phyloP scores from a whole-genome alignment of 73 alveolate genomes.

The Tetrahymena borealis region DNA sequence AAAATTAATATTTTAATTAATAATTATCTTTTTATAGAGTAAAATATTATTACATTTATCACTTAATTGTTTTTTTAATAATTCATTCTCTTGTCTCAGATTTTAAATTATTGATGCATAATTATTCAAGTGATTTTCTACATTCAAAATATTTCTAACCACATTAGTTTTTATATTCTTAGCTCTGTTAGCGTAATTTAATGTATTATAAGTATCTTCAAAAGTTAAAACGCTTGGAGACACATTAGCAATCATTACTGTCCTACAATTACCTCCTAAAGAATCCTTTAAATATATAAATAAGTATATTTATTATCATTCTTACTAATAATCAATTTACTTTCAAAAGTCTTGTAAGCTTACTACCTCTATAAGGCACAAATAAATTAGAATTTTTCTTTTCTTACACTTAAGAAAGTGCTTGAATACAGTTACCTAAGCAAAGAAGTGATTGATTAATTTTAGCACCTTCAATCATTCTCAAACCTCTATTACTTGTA shows the following conservation, averaged over 20 bases:
- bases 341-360: slow-evolving; percentile 93
- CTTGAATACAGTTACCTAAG: slow-evolving; percentile 98
- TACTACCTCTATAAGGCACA: slow-evolving; percentile 98
- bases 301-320: background rate
- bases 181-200: slow-evolving; percentile 99
- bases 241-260: slow-evolving; percentile 98
- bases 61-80: background rate
- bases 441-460: slow-evolving; percentile 92
- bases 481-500: slow-evolving; percentile 94
- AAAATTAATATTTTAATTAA: background rate
- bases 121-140: slow-evolving; percentile 93
- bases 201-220: slow-evolving; percentile 99
- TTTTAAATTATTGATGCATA: slow-evolving; percentile 88
- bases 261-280: slow-evolving; percentile 99
- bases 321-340: background rate
- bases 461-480: slow-evolving; percentile 98
- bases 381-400: slow-evolving; percentile 64
- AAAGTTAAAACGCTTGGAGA: slow-evolving; percentile 80
- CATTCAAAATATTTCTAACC: slow-evolving; percentile 85
- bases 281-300: slow-evolving; percentile 71
- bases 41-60: background rate
- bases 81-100: slow-evolving; percentile 70
- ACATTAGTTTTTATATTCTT: slow-evolving; percentile 95
- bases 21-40: background rate
- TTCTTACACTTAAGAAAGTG: slow-evolving; percentile 85